phyloP scores from a whole-genome alignment of 768 basidiomycete species.

The Cystofilobasidium bisporidii region DNA sequence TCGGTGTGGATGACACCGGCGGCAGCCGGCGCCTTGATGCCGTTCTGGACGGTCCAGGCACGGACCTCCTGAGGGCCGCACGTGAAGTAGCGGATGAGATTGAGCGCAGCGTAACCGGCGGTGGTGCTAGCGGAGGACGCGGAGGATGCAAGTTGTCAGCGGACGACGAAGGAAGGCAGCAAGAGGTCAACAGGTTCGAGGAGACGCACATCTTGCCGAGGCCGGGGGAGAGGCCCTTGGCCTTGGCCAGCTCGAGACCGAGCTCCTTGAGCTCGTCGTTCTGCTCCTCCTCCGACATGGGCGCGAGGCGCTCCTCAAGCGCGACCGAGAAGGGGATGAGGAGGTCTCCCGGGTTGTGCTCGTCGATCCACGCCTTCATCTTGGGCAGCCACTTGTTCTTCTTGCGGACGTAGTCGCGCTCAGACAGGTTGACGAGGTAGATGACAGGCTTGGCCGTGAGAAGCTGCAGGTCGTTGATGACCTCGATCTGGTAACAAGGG shows the following conservation, averaged over 20 bases:
- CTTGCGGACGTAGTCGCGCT: constrained; percentile 87
- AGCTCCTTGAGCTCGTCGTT: constrained; percentile 65
- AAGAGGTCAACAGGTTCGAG: not conserved
- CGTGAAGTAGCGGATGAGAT: constrained; percentile 94
- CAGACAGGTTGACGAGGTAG: constrained; percentile 94
- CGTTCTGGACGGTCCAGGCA: constrained; percentile 92
- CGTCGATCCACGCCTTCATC: constrained; percentile 97
- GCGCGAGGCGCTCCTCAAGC: constrained; percentile 77
- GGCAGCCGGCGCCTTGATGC: constrained; percentile 90
- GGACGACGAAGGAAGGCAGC: not conserved
- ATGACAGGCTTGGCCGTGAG: constrained; percentile 95
- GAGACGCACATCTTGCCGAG: constrained; percentile 63
- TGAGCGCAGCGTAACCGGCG: constrained; percentile 74
- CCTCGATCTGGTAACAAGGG: constrained; percentile 77
- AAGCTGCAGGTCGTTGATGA: constrained; percentile 77
- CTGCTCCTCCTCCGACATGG: constrained; percentile 54
- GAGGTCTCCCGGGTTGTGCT: constrained; percentile 87
- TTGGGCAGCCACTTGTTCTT: constrained; percentile 99
- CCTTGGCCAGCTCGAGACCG: constrained; percentile 46
- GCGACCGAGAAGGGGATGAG: constrained; percentile 96
- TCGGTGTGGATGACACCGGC: constrained; percentile 71
- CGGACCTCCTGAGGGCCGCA: constrained; percentile 86
- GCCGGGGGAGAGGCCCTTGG: constrained; percentile 47
- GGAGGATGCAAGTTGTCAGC: not conserved
- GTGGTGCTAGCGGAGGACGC: constrained; percentile 52